Percentiles rank a stretch among this genome's conserved stretches.
Evolutionary conservation across 225 moss, liverwort and hornwort species (phyloP).

Genomic region (Marchantia paleacea): DNA sequence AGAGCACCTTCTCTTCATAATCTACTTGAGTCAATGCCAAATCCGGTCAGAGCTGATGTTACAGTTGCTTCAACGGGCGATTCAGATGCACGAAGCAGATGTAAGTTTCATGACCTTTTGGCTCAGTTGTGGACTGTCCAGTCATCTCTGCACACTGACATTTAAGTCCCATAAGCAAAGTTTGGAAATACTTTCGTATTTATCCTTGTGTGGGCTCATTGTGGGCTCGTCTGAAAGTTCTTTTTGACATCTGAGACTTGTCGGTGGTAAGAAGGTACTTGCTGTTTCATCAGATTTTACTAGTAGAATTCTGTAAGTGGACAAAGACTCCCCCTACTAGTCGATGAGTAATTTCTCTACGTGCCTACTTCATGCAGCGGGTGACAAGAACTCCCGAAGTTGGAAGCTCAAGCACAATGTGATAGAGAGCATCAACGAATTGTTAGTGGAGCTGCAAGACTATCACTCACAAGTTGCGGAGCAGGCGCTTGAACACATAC

Average conservation of each 20-base stretch:
- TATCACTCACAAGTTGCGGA: constrained; percentile 96
- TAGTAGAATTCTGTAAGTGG: not conserved
- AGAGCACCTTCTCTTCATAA: constrained; percentile 88
- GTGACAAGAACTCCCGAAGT: constrained; percentile 85
- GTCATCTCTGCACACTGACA: not conserved
- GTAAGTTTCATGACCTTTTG: constrained; percentile 39
- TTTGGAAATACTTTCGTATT: too few species aligned
- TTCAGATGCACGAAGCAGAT: constrained; percentile 75
- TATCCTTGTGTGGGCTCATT: too few species aligned
- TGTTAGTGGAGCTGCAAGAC: constrained; percentile 74
- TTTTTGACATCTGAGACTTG: too few species aligned
- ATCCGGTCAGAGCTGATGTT: constrained; percentile 54
- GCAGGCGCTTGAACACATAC: constrained; percentile 98
- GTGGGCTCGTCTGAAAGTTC: too few species aligned
- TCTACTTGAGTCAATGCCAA: constrained; percentile 83
- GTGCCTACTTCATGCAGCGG: constrained; percentile 50
- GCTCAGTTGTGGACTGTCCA: not conserved
- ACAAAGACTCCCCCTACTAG: too few species aligned
- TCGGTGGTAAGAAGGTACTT: not conserved
- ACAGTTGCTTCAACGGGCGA: constrained; percentile 63
- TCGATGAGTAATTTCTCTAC: not conserved
- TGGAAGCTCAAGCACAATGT: constrained; percentile 99
- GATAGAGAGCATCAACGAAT: constrained; percentile 90
- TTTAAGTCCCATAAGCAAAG: not conserved
- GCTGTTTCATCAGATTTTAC: not conserved